These are phyloP conservation scores for Pachyrhizus erosus DNA, from an alignment of 306 rosid species.

Conservation along the genomic window DNA sequence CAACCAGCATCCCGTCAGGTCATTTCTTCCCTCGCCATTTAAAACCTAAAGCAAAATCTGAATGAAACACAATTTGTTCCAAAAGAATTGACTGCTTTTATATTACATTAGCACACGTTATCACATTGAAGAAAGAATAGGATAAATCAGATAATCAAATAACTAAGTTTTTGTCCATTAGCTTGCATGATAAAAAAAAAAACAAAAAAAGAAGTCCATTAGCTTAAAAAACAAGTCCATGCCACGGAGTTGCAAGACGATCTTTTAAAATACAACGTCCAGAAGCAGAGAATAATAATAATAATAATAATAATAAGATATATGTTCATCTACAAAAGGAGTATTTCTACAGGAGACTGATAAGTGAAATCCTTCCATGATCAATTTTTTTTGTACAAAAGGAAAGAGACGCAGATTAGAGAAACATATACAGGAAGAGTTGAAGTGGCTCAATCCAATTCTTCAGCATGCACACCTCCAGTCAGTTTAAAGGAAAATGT, in stretches of 20 bases:
- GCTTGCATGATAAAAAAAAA: not conserved
- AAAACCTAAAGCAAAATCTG: not conserved
- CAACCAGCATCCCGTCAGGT: no score
- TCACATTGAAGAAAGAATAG: not conserved
- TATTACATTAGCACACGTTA: not conserved
- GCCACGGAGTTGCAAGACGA: conserved; percentile 15
- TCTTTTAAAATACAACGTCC: conserved; percentile 32
- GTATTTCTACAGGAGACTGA: conserved; percentile 43
- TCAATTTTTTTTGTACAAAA: conserved; percentile 56
- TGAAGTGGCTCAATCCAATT: conserved; percentile 40
- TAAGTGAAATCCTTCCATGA: conserved; percentile 43
- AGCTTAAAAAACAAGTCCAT: not conserved
- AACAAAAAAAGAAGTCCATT: not conserved
- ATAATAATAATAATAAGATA: not conserved
- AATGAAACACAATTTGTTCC: not conserved
- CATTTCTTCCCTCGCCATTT: no score
- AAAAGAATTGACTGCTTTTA: not conserved
- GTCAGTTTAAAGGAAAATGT: conserved; percentile 55
- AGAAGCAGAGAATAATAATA: conserved; percentile 37
- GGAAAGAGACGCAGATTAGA: conserved; percentile 44
- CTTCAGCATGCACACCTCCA: conserved; percentile 54
- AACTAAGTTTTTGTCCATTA: not conserved
- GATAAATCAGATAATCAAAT: not conserved
- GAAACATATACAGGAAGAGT: conserved; percentile 51
- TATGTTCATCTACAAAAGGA: not conserved